Evolutionary conservation across 768 basidiomycete genomes (phyloP), one percentile per base, ranked within the genome.

Genomic region (Pilatotrama ljubarskyi): DNA sequence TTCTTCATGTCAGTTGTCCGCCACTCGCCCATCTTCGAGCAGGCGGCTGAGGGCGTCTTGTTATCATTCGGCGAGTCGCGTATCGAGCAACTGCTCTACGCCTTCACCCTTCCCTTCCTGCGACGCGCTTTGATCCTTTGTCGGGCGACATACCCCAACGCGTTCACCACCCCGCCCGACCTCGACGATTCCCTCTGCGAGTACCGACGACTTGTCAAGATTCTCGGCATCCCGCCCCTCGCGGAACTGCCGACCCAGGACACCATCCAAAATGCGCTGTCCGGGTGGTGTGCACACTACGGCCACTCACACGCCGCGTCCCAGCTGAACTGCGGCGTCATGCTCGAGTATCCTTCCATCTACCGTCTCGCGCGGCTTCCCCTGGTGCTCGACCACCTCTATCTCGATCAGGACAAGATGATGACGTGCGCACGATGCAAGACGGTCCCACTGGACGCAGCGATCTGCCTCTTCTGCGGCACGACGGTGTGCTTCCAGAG

Each of bases 381-480:
- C 0, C 67, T 86, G 0, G 84, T 88, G 17, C 82, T 97, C 64
- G 96, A 98, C 69, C 86, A 85, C 51, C 72, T 98, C 22, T 91
- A 96, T 68, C 82, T 84, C n/a, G 81, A 82, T 55, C 83, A 87
- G 55, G 85, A 90, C 38, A 88, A 87, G 66, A 81, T 83, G 32
- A 77, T 93, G 75, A 82, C 80, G 36, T 99, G 97, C 71, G 73
- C 73, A 18, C 81, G 84, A 36, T 99, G 97, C 73, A 79, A 83
- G 37, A 91, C 85, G 0, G 84, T 90, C 18, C 94, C 95, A 0
- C 75, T 78, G 10, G 93, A 92, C 65, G 92, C 93, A 18, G 97
- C 95, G 0, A 85, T 99, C 2, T 99, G 97, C 72, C 72, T 98
- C 61, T 79, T 95, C 51, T 99, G 97, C 65, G 97, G 97, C 0